Percentiles rank a stretch among this genome's conserved stretches.
These are phyloP conservation scores for Phyllostachys edulis DNA, from an alignment of 176 grass and related monocot genomes.

Conservation along the genomic window DNA sequence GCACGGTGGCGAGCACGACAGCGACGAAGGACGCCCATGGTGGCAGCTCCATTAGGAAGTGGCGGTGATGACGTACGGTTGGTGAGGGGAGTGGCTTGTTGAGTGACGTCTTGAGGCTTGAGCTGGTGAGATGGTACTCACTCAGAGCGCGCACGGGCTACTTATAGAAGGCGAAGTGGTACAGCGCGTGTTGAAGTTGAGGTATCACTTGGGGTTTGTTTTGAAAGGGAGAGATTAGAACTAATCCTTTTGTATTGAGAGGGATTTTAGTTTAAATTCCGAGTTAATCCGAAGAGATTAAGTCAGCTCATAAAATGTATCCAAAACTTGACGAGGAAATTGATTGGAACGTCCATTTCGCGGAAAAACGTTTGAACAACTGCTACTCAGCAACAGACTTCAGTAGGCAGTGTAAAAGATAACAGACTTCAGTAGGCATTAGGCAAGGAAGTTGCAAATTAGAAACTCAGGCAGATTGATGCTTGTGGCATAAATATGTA, in stretches of 20 bases:
- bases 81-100: not conserved
- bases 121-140: not conserved
- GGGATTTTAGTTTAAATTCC: no score
- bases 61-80: no score
- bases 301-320: no score
- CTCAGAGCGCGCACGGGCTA: not conserved
- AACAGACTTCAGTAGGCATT: not conserved
- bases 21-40: constrained; percentile 40
- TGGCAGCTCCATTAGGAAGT: constrained; percentile 39
- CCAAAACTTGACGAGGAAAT: no score
- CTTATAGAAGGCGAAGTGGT: not conserved
- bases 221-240: no score
- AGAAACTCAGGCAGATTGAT: no score
- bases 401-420: not conserved
- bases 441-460: no score
- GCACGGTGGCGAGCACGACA: constrained; percentile 33
- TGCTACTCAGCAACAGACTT: no score
- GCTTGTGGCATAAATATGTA: no score
- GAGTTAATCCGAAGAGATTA: no score
- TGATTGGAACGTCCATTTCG: constrained; percentile 9
- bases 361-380: no score
- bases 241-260: no score
- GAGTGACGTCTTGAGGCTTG: not conserved
- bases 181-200: not conserved
- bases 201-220: not conserved